Evolutionary conservation across 2,329 filamentous ascomycete genomes (phyloP), one percentile per base, ranked within the genome.

Genomic region (Arthrobotrys megalospora): DNA sequence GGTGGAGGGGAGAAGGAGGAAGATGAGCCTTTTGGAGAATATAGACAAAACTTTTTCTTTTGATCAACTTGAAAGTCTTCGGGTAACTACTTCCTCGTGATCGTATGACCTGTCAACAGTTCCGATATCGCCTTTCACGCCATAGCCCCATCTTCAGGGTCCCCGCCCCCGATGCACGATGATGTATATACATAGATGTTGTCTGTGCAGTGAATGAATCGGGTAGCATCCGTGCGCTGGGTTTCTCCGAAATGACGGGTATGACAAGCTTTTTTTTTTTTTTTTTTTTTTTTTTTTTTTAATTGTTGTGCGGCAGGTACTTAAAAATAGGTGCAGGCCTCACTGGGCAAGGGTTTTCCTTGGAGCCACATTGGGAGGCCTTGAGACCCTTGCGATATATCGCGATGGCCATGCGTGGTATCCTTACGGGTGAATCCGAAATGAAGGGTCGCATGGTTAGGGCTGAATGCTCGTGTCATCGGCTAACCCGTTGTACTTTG

Each of bases 241-340:
- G 43, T 38, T 76, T 69, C 64, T 68, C 71, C 63, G 71, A 63
- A 34, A 32, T 41, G 34, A 63, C 12, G 63, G 34, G 38, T 47
- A 14, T n/a, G 24, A 52, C 28, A 48, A 28, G 12, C 41, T 34
- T n/a, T 21, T 3, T 24, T 6, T 14, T 11, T 16, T 21, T 41
- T 21, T 47, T 60, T 19, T 38, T 58, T 38, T 36, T 38, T 11
- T 3, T 28, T 52, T 28, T 34, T 53, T 53, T 32, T 53, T n/a
- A n/a, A 28, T 32, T 14, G 5, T 58, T 60, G 12, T 43, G 55
- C 55, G 55, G 55, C 34, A 43, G 34, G 41, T 43, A 12, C 28
- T 36, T 72, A 72, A 72, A 72, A 72, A 72, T 72, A 72, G 68
- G n/a, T 38, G 16, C 19, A 34, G 6, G 43, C 65, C 34, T 12